Evolutionary conservation across 176 grass and related monocot species (phyloP).

Genomic region (Zoysia japonica): DNA sequence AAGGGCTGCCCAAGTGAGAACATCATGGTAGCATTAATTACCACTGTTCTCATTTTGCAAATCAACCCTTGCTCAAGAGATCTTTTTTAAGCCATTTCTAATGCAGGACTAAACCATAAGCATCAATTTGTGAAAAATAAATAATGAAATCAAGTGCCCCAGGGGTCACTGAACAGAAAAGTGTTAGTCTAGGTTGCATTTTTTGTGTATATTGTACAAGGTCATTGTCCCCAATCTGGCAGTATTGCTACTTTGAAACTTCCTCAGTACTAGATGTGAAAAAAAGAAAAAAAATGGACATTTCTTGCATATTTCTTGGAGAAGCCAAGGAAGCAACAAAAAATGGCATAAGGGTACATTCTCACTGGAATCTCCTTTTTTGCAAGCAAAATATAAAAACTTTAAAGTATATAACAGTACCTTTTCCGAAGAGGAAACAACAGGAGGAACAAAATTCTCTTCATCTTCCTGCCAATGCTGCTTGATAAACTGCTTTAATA

Average conservation of each 20-base stretch:
- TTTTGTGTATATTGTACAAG: not conserved
- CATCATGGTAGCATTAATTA: too few relatives aligned
- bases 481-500: conserved; percentile 97
- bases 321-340: not conserved
- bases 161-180: not conserved
- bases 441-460: conserved; percentile 85
- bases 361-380: not conserved
- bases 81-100: not conserved
- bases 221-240: not conserved
- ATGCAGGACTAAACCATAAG: not conserved
- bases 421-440: conserved; percentile 83
- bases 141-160: not conserved
- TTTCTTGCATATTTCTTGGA: not conserved
- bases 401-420: conserved; percentile 21
- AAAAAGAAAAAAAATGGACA: conserved; percentile 22
- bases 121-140: conserved; percentile 9
- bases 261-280: not conserved
- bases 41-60: not conserved
- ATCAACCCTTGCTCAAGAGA: not conserved
- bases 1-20: not conserved
- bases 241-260: not conserved
- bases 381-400: not conserved
- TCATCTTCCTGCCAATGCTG: conserved; percentile 92
- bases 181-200: not conserved
- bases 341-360: conserved; percentile 7